These are phyloP conservation scores for Cryptococcus hybrid DNA, from an alignment of 1,284 basidiomycete genomes.

Conservation along the genomic window DNA sequence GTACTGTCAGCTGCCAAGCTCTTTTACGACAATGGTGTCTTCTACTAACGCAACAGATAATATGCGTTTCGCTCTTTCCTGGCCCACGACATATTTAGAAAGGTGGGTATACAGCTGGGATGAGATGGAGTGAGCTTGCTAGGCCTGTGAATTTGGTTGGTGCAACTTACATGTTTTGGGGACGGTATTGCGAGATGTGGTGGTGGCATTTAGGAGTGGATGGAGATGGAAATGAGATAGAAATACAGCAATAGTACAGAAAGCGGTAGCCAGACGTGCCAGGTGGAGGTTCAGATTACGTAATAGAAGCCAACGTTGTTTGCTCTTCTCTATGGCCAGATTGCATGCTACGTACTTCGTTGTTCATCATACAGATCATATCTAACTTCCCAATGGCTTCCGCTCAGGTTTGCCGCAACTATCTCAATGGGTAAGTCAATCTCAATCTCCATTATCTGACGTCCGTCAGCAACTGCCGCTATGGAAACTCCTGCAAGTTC, in stretches of 20 bases:
- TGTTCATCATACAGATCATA: no score
- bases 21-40: no score
- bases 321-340: no score
- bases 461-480: constrained; percentile 31
- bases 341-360: no score
- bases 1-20: background rate
- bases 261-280: no score
- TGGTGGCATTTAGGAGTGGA: no score
- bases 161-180: constrained; percentile 20
- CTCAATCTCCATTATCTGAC: background rate
- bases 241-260: no score
- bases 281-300: no score
- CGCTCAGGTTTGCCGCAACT: constrained; percentile 22
- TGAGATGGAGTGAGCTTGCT: background rate
- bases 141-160: background rate
- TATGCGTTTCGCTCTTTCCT: constrained; percentile 87
- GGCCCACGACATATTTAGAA: constrained; percentile 87
- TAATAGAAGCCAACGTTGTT: no score
- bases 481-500: constrained; percentile 34
- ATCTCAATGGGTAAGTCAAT: constrained; percentile 20
- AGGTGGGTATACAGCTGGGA: constrained; percentile 77
- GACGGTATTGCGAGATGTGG: constrained; percentile 9
- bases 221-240: no score
- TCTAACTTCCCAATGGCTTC: constrained; percentile 4
- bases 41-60: constrained; percentile 78